phyloP scores from a whole-genome alignment of 2,329 filamentous ascomycete species.

The Colletotrichum echinochloae region DNA sequence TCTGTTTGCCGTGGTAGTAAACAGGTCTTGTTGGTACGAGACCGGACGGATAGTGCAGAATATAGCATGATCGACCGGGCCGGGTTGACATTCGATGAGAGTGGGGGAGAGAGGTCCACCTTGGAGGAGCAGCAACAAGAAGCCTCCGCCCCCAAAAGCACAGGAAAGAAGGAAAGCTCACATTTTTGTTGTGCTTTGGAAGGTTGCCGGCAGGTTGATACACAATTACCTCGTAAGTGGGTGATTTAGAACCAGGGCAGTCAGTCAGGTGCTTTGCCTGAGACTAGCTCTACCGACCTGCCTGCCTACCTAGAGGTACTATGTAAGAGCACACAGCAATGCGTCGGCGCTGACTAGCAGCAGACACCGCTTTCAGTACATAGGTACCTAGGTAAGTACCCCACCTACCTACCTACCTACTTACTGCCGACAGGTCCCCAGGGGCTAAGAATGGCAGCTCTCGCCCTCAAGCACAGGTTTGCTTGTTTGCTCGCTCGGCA shows the following conservation, averaged over 20 bases:
- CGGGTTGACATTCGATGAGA: not conserved
- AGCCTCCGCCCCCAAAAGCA: not conserved
- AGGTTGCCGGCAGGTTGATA: too few species aligned
- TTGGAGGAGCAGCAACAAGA: not conserved
- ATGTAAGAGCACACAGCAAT: too few species aligned
- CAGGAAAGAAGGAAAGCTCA: not conserved
- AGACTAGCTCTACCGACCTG: not conserved
- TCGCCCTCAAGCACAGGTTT: constrained; percentile 2
- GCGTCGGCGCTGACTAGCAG: too few species aligned
- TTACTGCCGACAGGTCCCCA: not conserved
- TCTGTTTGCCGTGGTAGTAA: not conserved
- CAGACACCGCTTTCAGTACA: not conserved
- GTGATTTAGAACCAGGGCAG: not conserved
- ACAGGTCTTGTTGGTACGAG: constrained; percentile 3
- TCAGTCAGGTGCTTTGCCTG: not conserved
- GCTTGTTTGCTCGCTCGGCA: constrained; percentile 18
- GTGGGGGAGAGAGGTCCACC: not conserved
- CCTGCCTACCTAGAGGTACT: not conserved
- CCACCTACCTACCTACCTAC: too few species aligned
- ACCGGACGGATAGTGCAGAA: constrained; percentile 1
- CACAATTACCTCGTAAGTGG: too few species aligned
- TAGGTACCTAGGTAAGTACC: too few species aligned
- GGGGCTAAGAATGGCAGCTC: not conserved
- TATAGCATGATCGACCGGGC: not conserved
- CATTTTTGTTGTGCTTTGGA: not conserved